Conservation (phyloP, 2,329 filamentous ascomycete species). For the Ceratocystis smalleyi region DNA sequence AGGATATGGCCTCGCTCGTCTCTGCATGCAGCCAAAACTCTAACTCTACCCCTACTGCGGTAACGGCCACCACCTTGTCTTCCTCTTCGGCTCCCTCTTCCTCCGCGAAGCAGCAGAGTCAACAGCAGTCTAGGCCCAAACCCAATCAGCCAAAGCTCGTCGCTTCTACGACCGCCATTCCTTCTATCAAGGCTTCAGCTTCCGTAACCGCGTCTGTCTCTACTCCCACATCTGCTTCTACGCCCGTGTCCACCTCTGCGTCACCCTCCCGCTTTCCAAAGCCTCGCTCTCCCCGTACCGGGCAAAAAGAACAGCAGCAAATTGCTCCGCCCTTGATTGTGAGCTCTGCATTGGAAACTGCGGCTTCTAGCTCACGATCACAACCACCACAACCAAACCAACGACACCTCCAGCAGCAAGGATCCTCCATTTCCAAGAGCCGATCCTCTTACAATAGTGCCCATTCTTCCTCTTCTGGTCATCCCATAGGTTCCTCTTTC, state of each 20-base stretch:
- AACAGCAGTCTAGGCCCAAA: neutral
- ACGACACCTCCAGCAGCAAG: conserved; percentile 29
- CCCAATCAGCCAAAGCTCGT: neutral
- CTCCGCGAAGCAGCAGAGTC: neutral
- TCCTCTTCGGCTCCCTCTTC: no score
- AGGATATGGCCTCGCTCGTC: neutral
- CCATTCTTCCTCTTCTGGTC: conserved; percentile 65
- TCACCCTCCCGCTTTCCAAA: neutral
- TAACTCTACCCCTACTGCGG: neutral
- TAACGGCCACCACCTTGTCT: no score
- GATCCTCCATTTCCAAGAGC: conserved; percentile 53
- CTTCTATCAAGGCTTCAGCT: neutral
- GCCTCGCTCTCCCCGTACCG: neutral
- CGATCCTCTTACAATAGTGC: conserved; percentile 64
- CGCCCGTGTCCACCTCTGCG: neutral
- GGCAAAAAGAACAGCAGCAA: neutral
- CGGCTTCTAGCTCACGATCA: no score
- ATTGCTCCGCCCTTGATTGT: conserved; percentile 32
- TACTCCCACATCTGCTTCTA: conserved; percentile 18
- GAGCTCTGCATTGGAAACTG: conserved; percentile 33
- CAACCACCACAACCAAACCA: conserved; percentile 16
- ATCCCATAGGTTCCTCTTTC: conserved; percentile 43
- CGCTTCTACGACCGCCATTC: neutral
- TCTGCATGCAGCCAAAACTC: neutral
- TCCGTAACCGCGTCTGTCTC: conserved; percentile 37